Conservation (phyloP, 768 basidiomycete species). For the Baorangia bicolor region DNA sequence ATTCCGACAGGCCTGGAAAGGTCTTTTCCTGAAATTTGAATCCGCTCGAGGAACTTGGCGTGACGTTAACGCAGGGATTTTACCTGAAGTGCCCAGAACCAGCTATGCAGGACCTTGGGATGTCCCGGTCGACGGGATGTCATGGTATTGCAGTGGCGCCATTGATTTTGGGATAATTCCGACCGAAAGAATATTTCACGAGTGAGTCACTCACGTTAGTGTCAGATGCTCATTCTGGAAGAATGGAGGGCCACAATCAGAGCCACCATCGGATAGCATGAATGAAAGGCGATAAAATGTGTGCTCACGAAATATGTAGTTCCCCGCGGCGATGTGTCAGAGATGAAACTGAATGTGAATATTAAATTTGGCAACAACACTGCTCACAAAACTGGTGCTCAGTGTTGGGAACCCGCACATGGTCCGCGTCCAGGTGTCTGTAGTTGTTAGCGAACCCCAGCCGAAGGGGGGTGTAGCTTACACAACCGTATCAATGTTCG, state of each 20-base stretch:
- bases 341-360: not conserved
- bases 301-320: no score
- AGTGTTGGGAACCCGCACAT: not conserved
- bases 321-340: not conserved
- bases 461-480: not conserved
- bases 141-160: not conserved
- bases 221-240: not conserved
- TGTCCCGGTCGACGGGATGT: not conserved
- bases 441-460: conserved; percentile 1
- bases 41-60: not conserved
- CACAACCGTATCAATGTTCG: not conserved
- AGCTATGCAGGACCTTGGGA: not conserved
- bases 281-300: not conserved
- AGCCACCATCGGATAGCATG: not conserved
- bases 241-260: not conserved
- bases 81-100: not conserved
- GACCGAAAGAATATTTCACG: not conserved
- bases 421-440: not conserved
- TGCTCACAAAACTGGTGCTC: not conserved
- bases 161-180: not conserved
- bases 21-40: not conserved
- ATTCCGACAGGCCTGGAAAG: not conserved
- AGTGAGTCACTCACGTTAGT: not conserved
- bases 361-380: not conserved
- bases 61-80: not conserved